Percentiles rank a stretch among this genome's conserved stretches.
These are phyloP conservation scores for Prunus dulcis DNA, from an alignment of 306 rosid genomes.

Conservation along the genomic window DNA sequence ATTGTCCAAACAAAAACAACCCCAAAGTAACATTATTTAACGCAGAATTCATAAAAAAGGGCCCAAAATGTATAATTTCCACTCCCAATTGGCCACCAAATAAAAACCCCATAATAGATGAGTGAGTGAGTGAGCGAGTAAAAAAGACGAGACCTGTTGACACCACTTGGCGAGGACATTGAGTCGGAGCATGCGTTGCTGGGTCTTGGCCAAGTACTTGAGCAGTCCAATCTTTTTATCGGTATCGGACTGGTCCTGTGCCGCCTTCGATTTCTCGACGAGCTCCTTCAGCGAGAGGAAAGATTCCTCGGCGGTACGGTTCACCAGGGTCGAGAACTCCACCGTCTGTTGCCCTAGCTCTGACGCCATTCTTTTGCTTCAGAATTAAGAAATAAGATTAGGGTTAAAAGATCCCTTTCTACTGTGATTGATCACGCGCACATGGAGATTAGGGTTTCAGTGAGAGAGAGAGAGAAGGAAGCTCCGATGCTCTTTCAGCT, in stretches of 20 bases:
- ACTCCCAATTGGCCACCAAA: constrained; percentile 6
- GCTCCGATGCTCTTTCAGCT: not conserved
- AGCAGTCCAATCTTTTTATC: constrained; percentile 82
- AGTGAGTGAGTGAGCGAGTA: not conserved
- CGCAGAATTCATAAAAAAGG: not conserved
- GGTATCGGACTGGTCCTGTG: constrained; percentile 61
- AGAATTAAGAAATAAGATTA: not conserved
- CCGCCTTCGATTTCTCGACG: constrained; percentile 66
- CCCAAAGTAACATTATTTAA: constrained; percentile 10
- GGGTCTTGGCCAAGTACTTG: constrained; percentile 85
- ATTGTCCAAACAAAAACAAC: not conserved
- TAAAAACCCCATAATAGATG: not conserved
- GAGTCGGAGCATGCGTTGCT: constrained; percentile 95
- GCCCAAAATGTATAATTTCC: constrained; percentile 2
- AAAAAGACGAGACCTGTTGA: constrained; percentile 55
- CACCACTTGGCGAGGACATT: constrained; percentile 96
- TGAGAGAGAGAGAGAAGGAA: not conserved
- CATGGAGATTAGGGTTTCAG: not conserved
- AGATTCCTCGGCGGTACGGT: constrained; percentile 84
- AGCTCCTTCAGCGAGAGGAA: constrained; percentile 72
- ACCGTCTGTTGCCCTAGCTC: constrained; percentile 97
- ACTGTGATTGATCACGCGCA: not conserved
- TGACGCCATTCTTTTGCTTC: constrained; percentile 49
- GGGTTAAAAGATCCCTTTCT: not conserved
- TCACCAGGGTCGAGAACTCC: constrained; percentile 73